These are phyloP conservation scores for Heliamphora pulchella DNA, from an alignment of 179 eudicot genomes.

Conservation along the genomic window DNA sequence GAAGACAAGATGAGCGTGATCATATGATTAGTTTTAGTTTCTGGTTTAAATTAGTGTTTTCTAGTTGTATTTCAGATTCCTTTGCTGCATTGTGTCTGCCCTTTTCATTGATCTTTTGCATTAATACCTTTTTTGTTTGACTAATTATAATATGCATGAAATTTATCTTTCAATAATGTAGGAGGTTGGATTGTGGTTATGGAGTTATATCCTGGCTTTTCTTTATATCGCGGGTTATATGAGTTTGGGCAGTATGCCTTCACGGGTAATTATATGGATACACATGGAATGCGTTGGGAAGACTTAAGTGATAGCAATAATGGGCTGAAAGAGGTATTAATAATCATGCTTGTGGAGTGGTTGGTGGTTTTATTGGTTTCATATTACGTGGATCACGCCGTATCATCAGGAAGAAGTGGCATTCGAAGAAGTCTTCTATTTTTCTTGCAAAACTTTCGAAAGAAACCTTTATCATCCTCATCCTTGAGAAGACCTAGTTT, in stretches of 20 bases:
- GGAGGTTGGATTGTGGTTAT: conserved; percentile 15
- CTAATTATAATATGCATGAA: background rate
- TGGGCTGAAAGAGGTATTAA: conserved; percentile 62
- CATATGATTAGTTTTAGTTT: background rate
- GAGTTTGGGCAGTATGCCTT: conserved; percentile 1
- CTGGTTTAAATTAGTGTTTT: background rate
- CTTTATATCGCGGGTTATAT: conserved; percentile 1
- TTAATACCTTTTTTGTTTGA: background rate
- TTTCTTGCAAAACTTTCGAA: conserved; percentile 37
- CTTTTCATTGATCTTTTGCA: background rate
- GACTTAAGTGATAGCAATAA: conserved; percentile 52
- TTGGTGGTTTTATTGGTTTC: conserved; percentile 60
- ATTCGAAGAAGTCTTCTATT: conserved; percentile 41
- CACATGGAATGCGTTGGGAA: conserved; percentile 38
- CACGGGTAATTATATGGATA: background rate
- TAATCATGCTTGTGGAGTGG: conserved; percentile 78
- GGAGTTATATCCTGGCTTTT: conserved; percentile 13
- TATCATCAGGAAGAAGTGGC: conserved; percentile 57
- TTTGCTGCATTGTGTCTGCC: background rate
- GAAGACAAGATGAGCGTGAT: background rate
- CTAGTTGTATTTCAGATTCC: background rate
- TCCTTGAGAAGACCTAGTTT: conserved; percentile 42
- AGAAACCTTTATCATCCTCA: conserved; percentile 32
- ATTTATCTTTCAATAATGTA: background rate
- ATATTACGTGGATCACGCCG: conserved; percentile 55